Conservation (phyloP, 2,329 filamentous ascomycete genomes). For the Ceratocystis albifundus region DNA sequence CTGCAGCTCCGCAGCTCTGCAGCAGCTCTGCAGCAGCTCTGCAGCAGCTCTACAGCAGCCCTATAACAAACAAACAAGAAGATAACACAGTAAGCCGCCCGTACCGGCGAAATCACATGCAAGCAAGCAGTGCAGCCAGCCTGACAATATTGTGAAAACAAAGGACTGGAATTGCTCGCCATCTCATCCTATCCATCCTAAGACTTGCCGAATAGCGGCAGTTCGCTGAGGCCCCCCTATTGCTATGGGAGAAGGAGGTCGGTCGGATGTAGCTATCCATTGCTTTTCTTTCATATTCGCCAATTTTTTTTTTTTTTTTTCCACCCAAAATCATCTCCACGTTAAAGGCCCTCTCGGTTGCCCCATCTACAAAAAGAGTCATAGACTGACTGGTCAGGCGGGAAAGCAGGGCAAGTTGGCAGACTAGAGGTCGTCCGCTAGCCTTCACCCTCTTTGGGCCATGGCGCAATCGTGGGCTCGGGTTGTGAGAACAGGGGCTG, state of each 20-base stretch:
- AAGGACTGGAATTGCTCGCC: background rate
- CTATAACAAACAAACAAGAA: background rate
- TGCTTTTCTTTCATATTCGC: background rate
- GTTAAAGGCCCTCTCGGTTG: background rate
- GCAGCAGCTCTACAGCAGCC: background rate
- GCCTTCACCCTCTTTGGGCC: background rate
- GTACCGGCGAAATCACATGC: background rate
- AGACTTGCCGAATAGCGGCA: conserved; percentile 1
- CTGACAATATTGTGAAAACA: background rate
- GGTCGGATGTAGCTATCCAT: background rate
- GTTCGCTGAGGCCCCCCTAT: background rate
- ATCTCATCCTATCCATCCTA: too few species aligned
- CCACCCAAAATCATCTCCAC: background rate
- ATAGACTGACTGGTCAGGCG: background rate
- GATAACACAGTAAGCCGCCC: background rate
- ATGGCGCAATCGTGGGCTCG: conserved; percentile 9
- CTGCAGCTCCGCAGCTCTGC: background rate
- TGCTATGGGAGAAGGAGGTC: too few species aligned
- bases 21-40: too few species aligned
- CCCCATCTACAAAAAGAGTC: background rate
- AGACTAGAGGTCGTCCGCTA: background rate
- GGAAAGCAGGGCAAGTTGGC: background rate
- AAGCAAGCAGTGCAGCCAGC: background rate
- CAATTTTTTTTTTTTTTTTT: background rate
- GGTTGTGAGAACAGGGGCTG: conserved; percentile 2